Evolutionary conservation across 1,284 basidiomycete genomes (phyloP).

Genomic region (Fomitiporia mediterranea): DNA sequence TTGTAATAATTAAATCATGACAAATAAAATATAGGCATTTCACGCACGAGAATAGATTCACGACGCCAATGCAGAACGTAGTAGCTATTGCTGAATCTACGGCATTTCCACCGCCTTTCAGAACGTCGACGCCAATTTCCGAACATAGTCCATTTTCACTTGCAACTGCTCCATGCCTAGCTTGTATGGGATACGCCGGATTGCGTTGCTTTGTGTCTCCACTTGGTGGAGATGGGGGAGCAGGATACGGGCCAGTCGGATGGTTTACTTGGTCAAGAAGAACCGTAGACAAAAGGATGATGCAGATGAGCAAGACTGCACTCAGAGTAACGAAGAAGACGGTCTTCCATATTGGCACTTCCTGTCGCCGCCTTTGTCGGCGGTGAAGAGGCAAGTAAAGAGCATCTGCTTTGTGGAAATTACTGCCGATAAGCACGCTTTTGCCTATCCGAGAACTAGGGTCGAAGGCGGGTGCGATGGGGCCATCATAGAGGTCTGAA

Average conservation of each 20-base stretch:
- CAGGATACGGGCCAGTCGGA: conserved; percentile 13
- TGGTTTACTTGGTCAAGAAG: conserved; percentile 10
- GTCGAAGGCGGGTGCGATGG: background rate
- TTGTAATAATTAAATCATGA: background rate
- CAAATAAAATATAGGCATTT: background rate
- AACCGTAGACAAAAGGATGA: conserved; percentile 1
- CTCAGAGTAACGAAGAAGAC: background rate
- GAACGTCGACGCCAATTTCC: conserved; percentile 69
- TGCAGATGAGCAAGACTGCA: conserved; percentile 4
- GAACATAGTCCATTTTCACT: conserved; percentile 84
- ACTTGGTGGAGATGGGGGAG: conserved; percentile 1
- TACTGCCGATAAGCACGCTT: background rate
- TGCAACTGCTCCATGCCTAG: conserved; percentile 78
- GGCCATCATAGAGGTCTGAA: background rate
- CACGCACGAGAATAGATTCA: conserved; percentile 84
- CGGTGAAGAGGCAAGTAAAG: background rate
- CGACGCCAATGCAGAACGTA: conserved; percentile 79
- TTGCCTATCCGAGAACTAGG: background rate
- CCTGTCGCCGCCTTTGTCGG: background rate
- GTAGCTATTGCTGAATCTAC: conserved; percentile 84
- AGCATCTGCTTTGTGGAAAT: background rate
- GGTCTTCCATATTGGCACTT: background rate
- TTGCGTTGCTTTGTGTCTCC: conserved; percentile 38
- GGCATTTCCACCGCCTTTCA: conserved; percentile 86
- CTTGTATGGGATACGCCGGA: conserved; percentile 70